Base-by-base conservation (phyloP, 805 yeast species). In the Yamadazyma philogaea region DNA sequence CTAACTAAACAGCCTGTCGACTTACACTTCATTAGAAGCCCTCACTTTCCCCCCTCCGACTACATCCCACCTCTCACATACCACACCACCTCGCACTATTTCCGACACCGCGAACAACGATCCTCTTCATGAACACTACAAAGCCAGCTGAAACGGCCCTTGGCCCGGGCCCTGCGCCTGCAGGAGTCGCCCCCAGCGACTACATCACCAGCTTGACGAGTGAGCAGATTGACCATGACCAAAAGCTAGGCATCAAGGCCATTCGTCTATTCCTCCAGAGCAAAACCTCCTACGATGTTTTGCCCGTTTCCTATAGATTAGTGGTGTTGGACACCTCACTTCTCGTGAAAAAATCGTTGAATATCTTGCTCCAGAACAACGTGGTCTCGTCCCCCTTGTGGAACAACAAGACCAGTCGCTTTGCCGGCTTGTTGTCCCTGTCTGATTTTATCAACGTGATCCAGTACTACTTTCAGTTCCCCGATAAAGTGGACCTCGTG, bases 301-400 rank as follows among this genome's bases (percentile, higher is more conserved):
- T 93, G 32, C 99, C 99, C 2, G 98, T 93, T 27, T 84, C 95
- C 16, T 93, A 91, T 62, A 74, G 97, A 53, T 74, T 93, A 55
- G 85, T 93, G 43, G 98, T 93, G 36, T 78, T 93, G 54, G 99
- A 93, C 61, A 90, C 98, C 1, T 80, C 96, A 5, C 70, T 93
- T 37, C 68, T 88, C 43, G 95, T 93, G 30, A 90, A 91, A 64
- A 88, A 91, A 60, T 86, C 96, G 4, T 72, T 93, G 56, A 89
- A 88, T 50, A 90, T 95, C 21, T 67, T 93, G 47, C 71, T 93
- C 40, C 98, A 93, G 60, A 93, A 93, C 63, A 87, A 87, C 59
- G 88, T 93, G 56, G 97, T 93, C 24, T 84, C 95, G 42, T 98
- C 98, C 4, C 99, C 99, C 2, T 70, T 93, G 40, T 93, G 99